phyloP scores from a whole-genome alignment of 2,329 filamentous ascomycete genomes.

The Sporothrix humicola region DNA sequence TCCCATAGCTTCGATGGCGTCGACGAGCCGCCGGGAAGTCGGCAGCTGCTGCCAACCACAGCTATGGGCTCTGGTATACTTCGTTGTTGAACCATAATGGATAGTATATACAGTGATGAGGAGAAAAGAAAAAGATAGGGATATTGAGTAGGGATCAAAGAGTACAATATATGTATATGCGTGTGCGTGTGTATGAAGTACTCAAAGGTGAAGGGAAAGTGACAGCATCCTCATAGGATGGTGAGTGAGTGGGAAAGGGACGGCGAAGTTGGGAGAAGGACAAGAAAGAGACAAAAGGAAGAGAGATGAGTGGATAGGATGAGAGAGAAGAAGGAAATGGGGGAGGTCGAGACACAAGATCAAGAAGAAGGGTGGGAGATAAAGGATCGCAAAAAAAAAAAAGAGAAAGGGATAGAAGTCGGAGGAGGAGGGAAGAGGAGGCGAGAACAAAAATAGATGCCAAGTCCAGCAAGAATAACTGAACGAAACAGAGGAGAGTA shows the following conservation, averaged over 20 bases:
- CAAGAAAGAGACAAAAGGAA: neutral
- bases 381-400: neutral
- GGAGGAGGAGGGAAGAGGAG: neutral
- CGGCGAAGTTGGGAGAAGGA: neutral
- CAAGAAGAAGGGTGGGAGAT: neutral
- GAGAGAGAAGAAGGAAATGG: neutral
- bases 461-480: neutral
- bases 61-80: slow-evolving; percentile 36
- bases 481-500: neutral
- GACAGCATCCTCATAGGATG: neutral
- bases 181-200: too few species aligned
- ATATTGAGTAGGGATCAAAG: neutral
- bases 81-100: slow-evolving; percentile 18
- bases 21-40: slow-evolving; percentile 35
- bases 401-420: neutral
- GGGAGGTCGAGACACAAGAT: neutral
- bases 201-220: too few species aligned
- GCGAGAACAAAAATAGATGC: neutral
- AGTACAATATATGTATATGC: neutral
- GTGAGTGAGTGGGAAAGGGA: neutral
- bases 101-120: neutral
- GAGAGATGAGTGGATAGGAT: neutral
- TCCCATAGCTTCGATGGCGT: slow-evolving; percentile 36
- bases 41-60: slow-evolving; percentile 36
- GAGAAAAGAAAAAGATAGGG: neutral